These are phyloP conservation scores for Harrya chromipes DNA, from an alignment of 768 basidiomycete species.

Conservation along the genomic window DNA sequence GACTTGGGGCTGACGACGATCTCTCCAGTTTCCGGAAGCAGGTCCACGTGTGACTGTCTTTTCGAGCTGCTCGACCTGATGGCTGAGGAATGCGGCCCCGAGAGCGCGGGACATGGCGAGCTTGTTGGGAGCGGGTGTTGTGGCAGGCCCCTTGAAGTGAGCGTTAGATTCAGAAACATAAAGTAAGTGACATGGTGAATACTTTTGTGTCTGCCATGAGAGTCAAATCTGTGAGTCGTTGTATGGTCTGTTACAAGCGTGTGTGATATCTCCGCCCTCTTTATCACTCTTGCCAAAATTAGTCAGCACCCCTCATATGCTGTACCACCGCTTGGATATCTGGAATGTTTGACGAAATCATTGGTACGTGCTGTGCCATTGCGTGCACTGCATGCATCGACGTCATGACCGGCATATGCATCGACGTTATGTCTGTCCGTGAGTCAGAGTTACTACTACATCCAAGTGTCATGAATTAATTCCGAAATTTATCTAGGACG, in stretches of 20 bases:
- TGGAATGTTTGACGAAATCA: constrained; percentile 22
- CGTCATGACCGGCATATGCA: constrained; percentile 20
- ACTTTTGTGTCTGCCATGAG: constrained; percentile 24
- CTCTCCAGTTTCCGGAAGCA: constrained; percentile 61
- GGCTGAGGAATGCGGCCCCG: constrained; percentile 82
- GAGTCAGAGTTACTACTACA: constrained; percentile 1
- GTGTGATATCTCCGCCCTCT: constrained; percentile 1
- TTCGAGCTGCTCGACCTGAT: constrained; percentile 87
- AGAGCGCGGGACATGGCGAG: constrained; percentile 84
- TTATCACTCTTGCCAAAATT: neutral
- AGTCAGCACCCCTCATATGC: constrained; percentile 14
- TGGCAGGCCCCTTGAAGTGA: constrained; percentile 18
- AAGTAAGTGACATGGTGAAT: neutral
- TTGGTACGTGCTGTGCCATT: constrained; percentile 22
- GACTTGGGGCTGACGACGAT: constrained; percentile 35
- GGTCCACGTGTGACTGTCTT: constrained; percentile 59
- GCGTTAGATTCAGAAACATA: neutral
- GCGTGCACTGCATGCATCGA: constrained; percentile 18
- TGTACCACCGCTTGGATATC: no score
- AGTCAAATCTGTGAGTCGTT: no score
- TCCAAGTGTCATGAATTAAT: no score
- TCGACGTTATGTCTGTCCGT: constrained; percentile 25
- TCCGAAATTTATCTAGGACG: constrained; percentile 11
- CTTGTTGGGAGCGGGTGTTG: constrained; percentile 46
- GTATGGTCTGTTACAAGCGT: neutral